A percentile compares a stretch with the other conserved stretches of the same genome.
Evolutionary conservation across 345 rosid species (phyloP).

Genomic region (Erodium maritimum): DNA sequence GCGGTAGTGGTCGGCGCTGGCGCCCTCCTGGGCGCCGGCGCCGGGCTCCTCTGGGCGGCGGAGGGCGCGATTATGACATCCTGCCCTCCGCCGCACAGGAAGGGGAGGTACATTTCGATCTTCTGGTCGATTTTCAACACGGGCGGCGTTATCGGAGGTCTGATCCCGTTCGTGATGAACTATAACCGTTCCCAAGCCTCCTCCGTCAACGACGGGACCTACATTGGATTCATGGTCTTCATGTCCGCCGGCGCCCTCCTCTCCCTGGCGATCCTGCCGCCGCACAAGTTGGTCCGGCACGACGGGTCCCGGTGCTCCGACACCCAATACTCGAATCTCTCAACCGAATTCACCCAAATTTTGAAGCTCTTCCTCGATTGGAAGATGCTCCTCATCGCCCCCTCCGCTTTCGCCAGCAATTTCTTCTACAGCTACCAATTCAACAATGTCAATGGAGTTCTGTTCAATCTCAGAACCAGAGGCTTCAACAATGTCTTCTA

Average conservation of each 20-base stretch:
- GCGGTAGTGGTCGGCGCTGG: conserved; percentile 46
- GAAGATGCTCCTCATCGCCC: conserved; percentile 66
- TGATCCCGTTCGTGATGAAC: conserved; percentile 48
- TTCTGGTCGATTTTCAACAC: conserved; percentile 57
- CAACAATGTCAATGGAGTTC: conserved; percentile 56
- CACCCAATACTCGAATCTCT: conserved; percentile 32
- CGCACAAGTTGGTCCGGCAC: conserved; percentile 30
- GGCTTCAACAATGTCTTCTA: conserved; percentile 83
- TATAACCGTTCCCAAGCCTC: conserved; percentile 24
- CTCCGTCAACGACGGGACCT: conserved; percentile 42
- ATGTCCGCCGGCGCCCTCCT: conserved; percentile 48
- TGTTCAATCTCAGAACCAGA: conserved; percentile 65
- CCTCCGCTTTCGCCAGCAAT: conserved; percentile 88
- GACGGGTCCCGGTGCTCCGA: conserved; percentile 39
- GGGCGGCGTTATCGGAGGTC: conserved; percentile 63
- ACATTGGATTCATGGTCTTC: conserved; percentile 68
- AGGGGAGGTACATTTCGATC: conserved; percentile 67
- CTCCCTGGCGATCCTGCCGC: conserved; percentile 37
- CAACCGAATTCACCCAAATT: conserved; percentile 32
- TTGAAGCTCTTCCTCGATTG: conserved; percentile 39
- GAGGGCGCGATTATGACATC: conserved; percentile 96
- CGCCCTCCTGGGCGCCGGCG: conserved; percentile 64
- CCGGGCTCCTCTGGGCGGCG: conserved; percentile 89
- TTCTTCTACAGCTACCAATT: conserved; percentile 83
- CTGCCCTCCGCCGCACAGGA: conserved; percentile 67